A percentile compares a stretch with the other conserved stretches of the same genome.
phyloP scores from a whole-genome alignment of 2,329 filamentous ascomycete genomes.

The Verticillium albo-atrum region DNA sequence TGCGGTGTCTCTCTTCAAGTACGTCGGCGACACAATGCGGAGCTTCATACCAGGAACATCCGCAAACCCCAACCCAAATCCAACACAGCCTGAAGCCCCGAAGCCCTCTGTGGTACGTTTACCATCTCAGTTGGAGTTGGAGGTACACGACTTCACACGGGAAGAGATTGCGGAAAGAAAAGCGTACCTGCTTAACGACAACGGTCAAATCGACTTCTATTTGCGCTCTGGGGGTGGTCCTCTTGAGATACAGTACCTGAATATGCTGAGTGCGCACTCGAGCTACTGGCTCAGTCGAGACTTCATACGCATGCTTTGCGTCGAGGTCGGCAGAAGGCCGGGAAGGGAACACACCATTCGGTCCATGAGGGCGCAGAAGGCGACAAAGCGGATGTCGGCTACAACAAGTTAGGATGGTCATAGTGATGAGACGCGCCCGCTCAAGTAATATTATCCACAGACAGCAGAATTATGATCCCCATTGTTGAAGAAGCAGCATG shows the following conservation, averaged over 20 bases:
- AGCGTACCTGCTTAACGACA: conserved; percentile 86
- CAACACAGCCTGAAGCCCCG: conserved; percentile 8
- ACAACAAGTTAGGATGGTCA: not conserved
- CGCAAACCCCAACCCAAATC: conserved; percentile 7
- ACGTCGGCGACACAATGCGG: conserved; percentile 58
- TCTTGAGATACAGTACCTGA: conserved; percentile 91
- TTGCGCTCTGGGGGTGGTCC: conserved; percentile 79
- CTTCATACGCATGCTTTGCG: conserved; percentile 84
- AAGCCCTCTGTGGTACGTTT: conserved; percentile 39
- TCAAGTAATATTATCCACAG: too few species aligned
- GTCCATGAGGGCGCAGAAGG: conserved; percentile 56
- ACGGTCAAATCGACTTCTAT: conserved; percentile 91
- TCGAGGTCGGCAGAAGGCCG: conserved; percentile 74
- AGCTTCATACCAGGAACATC: conserved; percentile 53
- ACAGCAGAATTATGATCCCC: too few species aligned
- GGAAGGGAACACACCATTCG: conserved; percentile 59
- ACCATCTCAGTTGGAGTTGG: conserved; percentile 74
- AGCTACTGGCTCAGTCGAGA: conserved; percentile 89
- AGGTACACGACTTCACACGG: conserved; percentile 89
- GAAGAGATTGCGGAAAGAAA: conserved; percentile 91
- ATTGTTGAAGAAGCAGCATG: too few species aligned
- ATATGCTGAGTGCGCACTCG: conserved; percentile 93
- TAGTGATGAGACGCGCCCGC: too few species aligned
- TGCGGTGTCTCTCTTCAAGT: conserved; percentile 59
- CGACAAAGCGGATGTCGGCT: conserved; percentile 24